These are phyloP conservation scores for Mycotypha africana DNA, from an alignment of 371 early-diverging fungal genomes.

Conservation along the genomic window DNA sequence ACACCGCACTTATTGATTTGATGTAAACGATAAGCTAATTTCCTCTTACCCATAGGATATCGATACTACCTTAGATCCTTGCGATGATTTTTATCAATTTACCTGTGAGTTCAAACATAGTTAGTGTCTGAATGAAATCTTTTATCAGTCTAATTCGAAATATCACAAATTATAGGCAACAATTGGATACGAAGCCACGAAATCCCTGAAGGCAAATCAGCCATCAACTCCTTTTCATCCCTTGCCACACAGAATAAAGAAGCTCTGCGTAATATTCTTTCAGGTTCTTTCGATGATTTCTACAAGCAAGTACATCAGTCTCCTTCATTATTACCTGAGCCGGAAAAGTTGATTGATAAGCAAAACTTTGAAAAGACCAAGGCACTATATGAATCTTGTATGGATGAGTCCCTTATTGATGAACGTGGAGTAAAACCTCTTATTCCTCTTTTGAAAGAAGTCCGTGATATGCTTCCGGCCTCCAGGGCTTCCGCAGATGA, in stretches of 20 bases:
- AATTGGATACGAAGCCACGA: conserved; percentile 40
- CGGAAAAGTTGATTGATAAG: conserved; percentile 29
- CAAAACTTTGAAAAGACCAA: conserved; percentile 49
- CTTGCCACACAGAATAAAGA: conserved; percentile 51
- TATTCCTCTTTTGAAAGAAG: conserved; percentile 27
- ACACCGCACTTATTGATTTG: no score
- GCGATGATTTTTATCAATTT: conserved; percentile 46
- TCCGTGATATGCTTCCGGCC: conserved; percentile 19
- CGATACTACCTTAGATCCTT: conserved; percentile 36
- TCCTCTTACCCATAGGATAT: conserved; percentile 20
- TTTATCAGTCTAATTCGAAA: no score
- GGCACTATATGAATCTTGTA: conserved; percentile 46
- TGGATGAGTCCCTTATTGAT: conserved; percentile 48
- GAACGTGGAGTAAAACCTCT: conserved; percentile 43
- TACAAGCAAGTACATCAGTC: conserved; percentile 13
- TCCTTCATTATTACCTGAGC: conserved; percentile 20
- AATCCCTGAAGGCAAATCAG: conserved; percentile 48
- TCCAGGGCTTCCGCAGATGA: not conserved
- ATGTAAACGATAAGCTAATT: no score
- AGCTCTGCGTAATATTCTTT: conserved; percentile 46
- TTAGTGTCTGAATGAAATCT: no score
- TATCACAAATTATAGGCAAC: conserved; percentile 41
- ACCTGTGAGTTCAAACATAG: conserved; percentile 48
- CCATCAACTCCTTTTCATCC: conserved; percentile 25
- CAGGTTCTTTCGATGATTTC: conserved; percentile 35